Evolutionary conservation across 495 filamentous ascomycete genomes (phyloP), one percentile per base, ranked within the genome.

Genomic region (Penicillium steckii): DNA sequence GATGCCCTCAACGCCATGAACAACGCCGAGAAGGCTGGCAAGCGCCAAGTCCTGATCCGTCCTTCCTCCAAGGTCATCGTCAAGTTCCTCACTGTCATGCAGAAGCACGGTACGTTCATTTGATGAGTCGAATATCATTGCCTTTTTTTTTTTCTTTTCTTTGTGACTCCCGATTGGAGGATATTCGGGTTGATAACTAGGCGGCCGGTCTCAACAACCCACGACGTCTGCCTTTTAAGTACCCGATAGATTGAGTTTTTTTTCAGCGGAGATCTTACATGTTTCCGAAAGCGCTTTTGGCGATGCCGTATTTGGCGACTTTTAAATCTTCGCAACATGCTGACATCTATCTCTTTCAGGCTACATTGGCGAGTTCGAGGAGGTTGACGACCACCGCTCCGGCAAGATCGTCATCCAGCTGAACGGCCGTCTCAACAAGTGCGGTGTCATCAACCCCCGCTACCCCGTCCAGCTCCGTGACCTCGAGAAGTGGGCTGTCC

Each of bases 321-420:
- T 96, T 95, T 95, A 93, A 83, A 85, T 81, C 73, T 79, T 85
- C 81, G 88, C 88, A 76, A 96, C 88, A 95, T 84, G 62, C 85
- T 90, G 71, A 91, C 69, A 50, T 60, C 27, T 43, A 61, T 46
- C 57, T 44, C 61, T 57, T 55, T 35, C 69, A 96, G 94, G 94
- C 70, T 98, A 97, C 82, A 97, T 98, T 75, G 94, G 93, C 80
- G 95, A 97, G 79, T 98, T 97, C 77, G 95, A 97, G 83, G 91
- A 97, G 79, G 89, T 98, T 66, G 94, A 98, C 70, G 91, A 98
- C 80, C 94, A 98, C 85, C 90, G 94, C 68, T 91, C 90, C 69
- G 94, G 91, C 81, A 96, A 96, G 85, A 95, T 97, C 59, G 90
- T 96, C 67, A 91, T 96, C 76, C 90, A 95, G 80, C 86, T 96